Evolutionary conservation across 768 basidiomycete species (phyloP).

Genomic region (Tylopilus plumbeoviolaceoides): DNA sequence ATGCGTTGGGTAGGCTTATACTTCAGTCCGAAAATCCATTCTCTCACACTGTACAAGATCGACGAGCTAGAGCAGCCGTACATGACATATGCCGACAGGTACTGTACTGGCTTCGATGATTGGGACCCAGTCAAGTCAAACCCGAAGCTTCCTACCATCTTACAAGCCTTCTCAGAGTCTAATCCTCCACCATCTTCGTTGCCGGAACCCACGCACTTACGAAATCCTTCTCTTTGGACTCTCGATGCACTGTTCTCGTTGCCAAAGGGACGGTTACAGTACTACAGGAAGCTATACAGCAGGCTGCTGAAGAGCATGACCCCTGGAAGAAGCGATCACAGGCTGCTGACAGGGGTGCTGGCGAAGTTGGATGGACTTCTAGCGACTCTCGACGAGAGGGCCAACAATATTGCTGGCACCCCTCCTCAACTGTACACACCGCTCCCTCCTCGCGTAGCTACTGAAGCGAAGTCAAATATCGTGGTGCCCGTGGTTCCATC

Average conservation of each 20-base stretch:
- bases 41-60: constrained; percentile 52
- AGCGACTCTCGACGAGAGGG: constrained; percentile 57
- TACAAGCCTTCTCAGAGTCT: constrained; percentile 63
- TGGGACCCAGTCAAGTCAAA: constrained; percentile 83
- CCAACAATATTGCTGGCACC: constrained; percentile 33
- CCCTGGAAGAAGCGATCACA: constrained; percentile 84
- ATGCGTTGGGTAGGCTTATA: constrained; percentile 86
- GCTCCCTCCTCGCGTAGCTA: neutral
- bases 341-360: constrained; percentile 71
- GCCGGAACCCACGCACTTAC: constrained; percentile 30
- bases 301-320: constrained; percentile 82
- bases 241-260: constrained; percentile 85
- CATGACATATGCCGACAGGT: constrained; percentile 71
- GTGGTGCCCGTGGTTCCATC: neutral
- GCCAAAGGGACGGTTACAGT: constrained; percentile 78
- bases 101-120: constrained; percentile 70
- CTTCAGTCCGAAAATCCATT: constrained; percentile 4
- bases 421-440: neutral
- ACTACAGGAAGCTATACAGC: constrained; percentile 89
- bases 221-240: constrained; percentile 60
- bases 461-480: neutral
- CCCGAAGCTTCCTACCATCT: constrained; percentile 59
- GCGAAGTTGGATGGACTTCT: constrained; percentile 78
- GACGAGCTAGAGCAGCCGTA: constrained; percentile 90
- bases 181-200: constrained; percentile 53